These are phyloP conservation scores for Castanea sativa DNA, from an alignment of 306 rosid species.

Conservation along the genomic window DNA sequence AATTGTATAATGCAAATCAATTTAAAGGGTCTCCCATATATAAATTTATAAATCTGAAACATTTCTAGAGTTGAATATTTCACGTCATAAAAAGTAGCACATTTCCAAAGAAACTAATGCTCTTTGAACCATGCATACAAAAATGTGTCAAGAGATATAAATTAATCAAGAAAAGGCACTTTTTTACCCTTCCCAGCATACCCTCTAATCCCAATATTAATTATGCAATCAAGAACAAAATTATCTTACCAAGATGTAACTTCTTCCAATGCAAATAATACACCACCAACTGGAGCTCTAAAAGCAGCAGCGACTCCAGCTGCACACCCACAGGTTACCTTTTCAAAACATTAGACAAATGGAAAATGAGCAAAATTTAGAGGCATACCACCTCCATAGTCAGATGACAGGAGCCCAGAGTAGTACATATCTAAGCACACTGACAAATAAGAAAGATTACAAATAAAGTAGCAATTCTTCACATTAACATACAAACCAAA, in stretches of 20 bases:
- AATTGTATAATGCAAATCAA: background rate
- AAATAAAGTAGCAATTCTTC: background rate
- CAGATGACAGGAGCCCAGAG: background rate
- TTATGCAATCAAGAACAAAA: slow-evolving; percentile 23
- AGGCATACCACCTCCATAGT: background rate
- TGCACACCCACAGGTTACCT: slow-evolving; percentile 99
- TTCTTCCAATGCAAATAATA: slow-evolving; percentile 95
- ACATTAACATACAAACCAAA: background rate
- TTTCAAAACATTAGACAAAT: slow-evolving; percentile 35
- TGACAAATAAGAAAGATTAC: background rate
- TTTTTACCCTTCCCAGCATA: background rate
- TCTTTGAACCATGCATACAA: background rate
- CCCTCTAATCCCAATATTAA: background rate
- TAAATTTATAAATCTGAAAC: background rate
- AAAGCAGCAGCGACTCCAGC: slow-evolving; percentile 99
- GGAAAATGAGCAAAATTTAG: slow-evolving; percentile 13
- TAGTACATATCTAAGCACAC: background rate
- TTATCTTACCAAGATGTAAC: slow-evolving; percentile 85
- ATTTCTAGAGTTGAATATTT: slow-evolving; percentile 3
- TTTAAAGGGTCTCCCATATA: background rate
- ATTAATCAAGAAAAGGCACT: background rate
- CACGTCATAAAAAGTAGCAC: background rate
- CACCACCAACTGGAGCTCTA: slow-evolving; percentile 99
- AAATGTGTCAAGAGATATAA: background rate
- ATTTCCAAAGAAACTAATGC: background rate